Evolutionary conservation across 2,329 filamentous ascomycete species (phyloP), one percentile per base, ranked within the genome.

Genomic region (Dryadomyces quercivorus): DNA sequence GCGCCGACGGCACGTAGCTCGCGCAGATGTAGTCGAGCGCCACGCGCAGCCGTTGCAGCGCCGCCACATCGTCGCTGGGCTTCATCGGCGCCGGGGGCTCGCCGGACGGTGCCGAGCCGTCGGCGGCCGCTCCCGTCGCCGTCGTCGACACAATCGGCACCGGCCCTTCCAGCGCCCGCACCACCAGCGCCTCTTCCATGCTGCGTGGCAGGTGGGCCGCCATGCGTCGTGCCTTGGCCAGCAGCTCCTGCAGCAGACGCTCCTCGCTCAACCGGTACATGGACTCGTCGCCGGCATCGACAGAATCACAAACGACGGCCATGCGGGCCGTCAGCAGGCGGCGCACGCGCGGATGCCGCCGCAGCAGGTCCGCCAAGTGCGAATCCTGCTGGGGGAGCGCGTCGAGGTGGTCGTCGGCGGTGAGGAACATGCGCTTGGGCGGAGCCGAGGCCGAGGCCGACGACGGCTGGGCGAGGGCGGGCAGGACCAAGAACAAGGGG

Each of bases 121-220:
- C 36, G 4, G 67, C 58, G 0, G 38, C 57, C 61, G 63, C 58
- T 15, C 63, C 63, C 6, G 64, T 64, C 10, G 63, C 64, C 0
- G 63, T 62, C 1, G 66, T 56, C 2, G 55, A 48, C 15, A 36
- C 31, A 21, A 44, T 60, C 59, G 51, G 80, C 46, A 95, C 73
- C 0, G 93, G 92, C 5, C 83, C 78, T 61, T 93, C 86, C 5
- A 98, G 73, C 2, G 79, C 78, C 63, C 85, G 85, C 52, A 76
- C 79, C 9, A 98, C 81, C 61, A 95, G 94, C 45, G 81, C 84
- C 49, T 93, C 86, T 65, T 96, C 92, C 75, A 98, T 78, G 61
- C 85, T 95, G 7, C 73, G 70, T 1, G 93, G 90, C 10, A 97
- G 70, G 0, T 82, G 81, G 5, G 38, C 34, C 1, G 70, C 72